Base-by-base conservation (phyloP, 169 alveolate genomes). In the Perkinsus olseni region DNA sequence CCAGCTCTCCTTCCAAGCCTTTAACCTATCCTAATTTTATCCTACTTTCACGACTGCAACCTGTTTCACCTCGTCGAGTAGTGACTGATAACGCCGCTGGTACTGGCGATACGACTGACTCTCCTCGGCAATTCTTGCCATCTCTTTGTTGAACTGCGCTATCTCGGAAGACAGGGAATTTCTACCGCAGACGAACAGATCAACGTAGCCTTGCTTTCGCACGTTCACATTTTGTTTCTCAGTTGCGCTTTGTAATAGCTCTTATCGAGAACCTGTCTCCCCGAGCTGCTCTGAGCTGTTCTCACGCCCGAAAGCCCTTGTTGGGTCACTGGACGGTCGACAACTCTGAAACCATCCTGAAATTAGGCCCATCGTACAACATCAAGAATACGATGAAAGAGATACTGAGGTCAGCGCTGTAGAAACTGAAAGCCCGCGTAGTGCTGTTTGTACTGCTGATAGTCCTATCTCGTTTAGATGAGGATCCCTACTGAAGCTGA, bases 1-100 rank as follows among this genome's bases (percentile, higher is more conserved):
- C 99, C 36, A 98, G 95, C 94, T 98, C 97, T 37, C 99, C 99
- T 96, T 98, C 99, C 39, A 97, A 94, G 8, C 95, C 94, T 90
- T 98, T 96, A 0, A 97, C 98, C 93, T 97, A 97, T 62, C 95
- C 96, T n/a, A n/a, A 45, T 96, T 95, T 45, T 96, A 93, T 74
- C 94, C 93, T n/a, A n/a, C 51, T 96, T 97, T 94, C 94, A 96
- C 40, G 3, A 10, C 0, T 24, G 38, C 31, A 39, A 0, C 3
- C 39, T 20, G 34, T 28, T 38, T 28, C 24, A 93, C 95, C 92
- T 74, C 92, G 37, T 82, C 91, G 45, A 95, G 92, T n/a, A 91
- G 91, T 31, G 34, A 39, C 11, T 74, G 45, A 34, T 95, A 94
- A 94, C 96, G 95, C 92, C 95, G 96, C 93, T 97, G 97, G 48